phyloP scores from a whole-genome alignment of 495 filamentous ascomycete species.

The Neurospora terricola region DNA sequence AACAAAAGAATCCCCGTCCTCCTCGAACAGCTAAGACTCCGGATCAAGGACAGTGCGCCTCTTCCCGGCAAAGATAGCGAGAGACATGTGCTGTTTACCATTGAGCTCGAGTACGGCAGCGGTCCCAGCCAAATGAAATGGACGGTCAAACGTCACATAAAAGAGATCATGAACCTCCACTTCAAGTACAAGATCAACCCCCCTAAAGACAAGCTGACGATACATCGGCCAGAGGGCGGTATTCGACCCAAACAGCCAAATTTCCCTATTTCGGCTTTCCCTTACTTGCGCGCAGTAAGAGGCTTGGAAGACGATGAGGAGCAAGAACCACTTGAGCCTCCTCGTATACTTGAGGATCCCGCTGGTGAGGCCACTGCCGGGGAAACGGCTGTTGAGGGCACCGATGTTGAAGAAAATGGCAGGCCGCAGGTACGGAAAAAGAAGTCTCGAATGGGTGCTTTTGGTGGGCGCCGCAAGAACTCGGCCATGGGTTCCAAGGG shows the following conservation, averaged over 20 bases:
- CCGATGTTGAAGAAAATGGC: conserved; percentile 30
- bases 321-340: conserved; percentile 50
- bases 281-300: conserved; percentile 74
- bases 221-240: conserved; percentile 24
- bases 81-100: conserved; percentile 76
- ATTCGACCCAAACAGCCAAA: conserved; percentile 65
- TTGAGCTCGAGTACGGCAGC: conserved; percentile 93
- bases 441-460: conserved; percentile 51
- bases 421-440: conserved; percentile 42
- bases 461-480: conserved; percentile 23
- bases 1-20: conserved; percentile 91
- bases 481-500: conserved; percentile 21
- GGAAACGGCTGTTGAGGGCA: conserved; percentile 40
- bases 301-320: conserved; percentile 75
- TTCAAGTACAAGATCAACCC: conserved; percentile 80
- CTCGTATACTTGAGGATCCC: conserved; percentile 31
- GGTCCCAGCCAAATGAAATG: conserved; percentile 95
- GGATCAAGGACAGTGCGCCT: conserved; percentile 66
- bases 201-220: conserved; percentile 66
- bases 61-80: conserved; percentile 54
- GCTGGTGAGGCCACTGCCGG: conserved; percentile 36
- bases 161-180: conserved; percentile 89
- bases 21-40: conserved; percentile 87
- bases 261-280: conserved; percentile 86
- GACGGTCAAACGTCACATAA: conserved; percentile 77